Conservation (phyloP, 306 rosid genomes). For the Sechiopsis laciniata region DNA sequence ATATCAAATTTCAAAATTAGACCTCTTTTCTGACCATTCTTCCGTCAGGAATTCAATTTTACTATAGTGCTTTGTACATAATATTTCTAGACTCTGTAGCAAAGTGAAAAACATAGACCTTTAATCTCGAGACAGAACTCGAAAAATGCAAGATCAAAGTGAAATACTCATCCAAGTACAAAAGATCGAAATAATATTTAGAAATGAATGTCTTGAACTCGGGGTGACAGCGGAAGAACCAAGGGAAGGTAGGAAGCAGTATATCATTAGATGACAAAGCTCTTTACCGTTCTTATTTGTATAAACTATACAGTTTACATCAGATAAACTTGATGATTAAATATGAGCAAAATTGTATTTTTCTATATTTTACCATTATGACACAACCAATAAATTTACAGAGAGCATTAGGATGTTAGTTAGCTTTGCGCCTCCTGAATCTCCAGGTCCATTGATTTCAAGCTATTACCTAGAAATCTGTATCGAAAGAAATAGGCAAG, state of each 20-base stretch:
- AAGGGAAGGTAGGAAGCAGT: background rate
- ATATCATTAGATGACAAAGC: background rate
- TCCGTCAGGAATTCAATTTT: background rate
- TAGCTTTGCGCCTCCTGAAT: slow-evolving; percentile 21
- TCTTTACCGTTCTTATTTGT: background rate
- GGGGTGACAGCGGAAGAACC: background rate
- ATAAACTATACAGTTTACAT: slow-evolving; percentile 17
- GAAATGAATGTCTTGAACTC: too few relatives aligned
- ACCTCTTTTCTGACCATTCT: background rate
- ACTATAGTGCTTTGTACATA: background rate
- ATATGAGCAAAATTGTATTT: slow-evolving; percentile 1
- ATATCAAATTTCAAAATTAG: background rate
- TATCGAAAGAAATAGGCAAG: background rate
- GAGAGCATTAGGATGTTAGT: background rate
- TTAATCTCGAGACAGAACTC: background rate
- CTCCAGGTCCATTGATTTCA: slow-evolving; percentile 1
- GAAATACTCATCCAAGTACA: too few relatives aligned
- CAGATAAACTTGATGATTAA: slow-evolving; percentile 15
- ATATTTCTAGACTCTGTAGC: background rate
- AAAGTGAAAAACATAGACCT: background rate
- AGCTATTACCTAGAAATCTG: background rate
- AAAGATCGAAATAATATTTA: too few relatives aligned
- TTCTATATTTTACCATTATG: background rate
- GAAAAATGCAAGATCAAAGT: too few relatives aligned
- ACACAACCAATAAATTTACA: background rate